These are phyloP conservation scores for Coemansia sp. DNA, from an alignment of 192 early-diverging fungal species.

Conservation along the genomic window DNA sequence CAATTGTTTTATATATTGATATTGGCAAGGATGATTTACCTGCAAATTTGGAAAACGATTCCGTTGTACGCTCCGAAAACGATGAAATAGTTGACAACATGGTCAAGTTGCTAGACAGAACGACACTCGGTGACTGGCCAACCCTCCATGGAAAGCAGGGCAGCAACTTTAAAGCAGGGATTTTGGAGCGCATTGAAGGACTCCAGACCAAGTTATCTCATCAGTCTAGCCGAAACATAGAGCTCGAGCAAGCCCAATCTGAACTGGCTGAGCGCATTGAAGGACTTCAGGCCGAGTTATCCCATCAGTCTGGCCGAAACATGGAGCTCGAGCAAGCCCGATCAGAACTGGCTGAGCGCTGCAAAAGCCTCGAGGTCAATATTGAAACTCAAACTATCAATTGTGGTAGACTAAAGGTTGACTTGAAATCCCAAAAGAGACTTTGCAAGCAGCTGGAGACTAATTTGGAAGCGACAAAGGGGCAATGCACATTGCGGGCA, in stretches of 20 bases:
- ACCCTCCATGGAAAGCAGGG: neutral
- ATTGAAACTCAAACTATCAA: neutral
- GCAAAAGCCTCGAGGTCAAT: neutral
- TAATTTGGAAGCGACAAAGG: neutral
- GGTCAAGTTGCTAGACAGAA: neutral
- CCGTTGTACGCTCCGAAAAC: neutral
- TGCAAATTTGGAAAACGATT: neutral
- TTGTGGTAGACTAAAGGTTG: neutral
- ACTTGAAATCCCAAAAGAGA: neutral
- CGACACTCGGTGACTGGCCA: neutral
- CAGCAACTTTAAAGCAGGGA: neutral
- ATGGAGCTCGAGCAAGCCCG: too few relatives aligned
- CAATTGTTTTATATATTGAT: neutral
- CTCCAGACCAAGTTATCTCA: neutral
- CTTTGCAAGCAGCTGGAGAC: neutral
- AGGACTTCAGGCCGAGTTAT: neutral
- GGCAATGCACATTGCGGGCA: neutral
- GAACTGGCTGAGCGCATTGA: neutral
- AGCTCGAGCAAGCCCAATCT: neutral
- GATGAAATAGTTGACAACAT: neutral
- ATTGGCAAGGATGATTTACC: neutral
- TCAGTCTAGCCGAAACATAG: neutral
- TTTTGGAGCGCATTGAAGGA: neutral
- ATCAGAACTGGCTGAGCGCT: too few relatives aligned
- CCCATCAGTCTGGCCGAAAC: too few relatives aligned